Base-by-base conservation (phyloP, 495 filamentous ascomycete genomes). In the Aspergillus bridgeri region DNA sequence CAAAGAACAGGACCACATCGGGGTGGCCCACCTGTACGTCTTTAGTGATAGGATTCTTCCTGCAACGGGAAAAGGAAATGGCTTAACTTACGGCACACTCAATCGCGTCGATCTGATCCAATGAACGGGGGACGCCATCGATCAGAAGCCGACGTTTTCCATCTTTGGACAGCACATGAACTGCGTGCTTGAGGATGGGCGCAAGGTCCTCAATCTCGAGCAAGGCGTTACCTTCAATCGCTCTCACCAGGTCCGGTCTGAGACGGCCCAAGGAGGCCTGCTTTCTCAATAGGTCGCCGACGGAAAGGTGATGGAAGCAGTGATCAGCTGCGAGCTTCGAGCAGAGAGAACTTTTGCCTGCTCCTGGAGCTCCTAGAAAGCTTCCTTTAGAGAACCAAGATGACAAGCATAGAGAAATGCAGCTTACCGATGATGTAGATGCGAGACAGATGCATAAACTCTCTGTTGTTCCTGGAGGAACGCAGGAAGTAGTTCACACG, bases 401-500 rank as follows among this genome's bases (percentile, higher is more conserved):
- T 52, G 2, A n/a, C 11, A 27, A 6, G 17, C 0, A 3, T 53
- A 5, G 18, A 11, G n/a, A 47, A 13, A 17, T 53, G 17, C 4
- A 5, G 42, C 50, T 42, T 6, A 42, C 50, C 50, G 9, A 53
- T 53, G n/a, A 53, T 33, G 29, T 21, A 53, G 15, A 53, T 19
- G 3, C 13, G n/a, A 19, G 23, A 44, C 6, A 54, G 21, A 46
- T 46, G 51, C 13, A 15, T 9, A 15, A 38, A 38, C 7, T 15
- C 7, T 13, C 13, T 11, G 3, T 3, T 38, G 9, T 15, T 15
- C 17, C 33, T 15, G 13, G 33, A 38, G 1, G 33, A 38, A 38
- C 33, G 33, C 33, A 38, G 33, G 9, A 38, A 38, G 13, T 38
- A 38, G 1, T 15, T 15, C 9, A 15, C 3, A 11, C 33, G 8